phyloP scores from a whole-genome alignment of 306 rosid species.

The Senna tora region DNA sequence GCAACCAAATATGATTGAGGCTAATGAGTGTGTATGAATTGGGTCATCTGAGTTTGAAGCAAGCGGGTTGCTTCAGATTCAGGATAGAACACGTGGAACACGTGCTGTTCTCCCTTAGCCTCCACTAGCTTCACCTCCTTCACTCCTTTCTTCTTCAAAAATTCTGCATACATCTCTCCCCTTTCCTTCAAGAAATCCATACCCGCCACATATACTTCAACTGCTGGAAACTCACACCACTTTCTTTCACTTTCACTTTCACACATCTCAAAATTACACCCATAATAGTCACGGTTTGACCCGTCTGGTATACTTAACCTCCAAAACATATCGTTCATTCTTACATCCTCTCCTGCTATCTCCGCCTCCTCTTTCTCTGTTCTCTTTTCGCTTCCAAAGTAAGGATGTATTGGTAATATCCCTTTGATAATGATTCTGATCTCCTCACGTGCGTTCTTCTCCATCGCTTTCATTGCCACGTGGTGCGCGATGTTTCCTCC shows the following conservation, averaged over 20 bases:
- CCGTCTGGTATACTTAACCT: constrained; percentile 67
- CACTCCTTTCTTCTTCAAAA: constrained; percentile 56
- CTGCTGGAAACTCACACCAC: constrained; percentile 62
- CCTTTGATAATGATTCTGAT: constrained; percentile 63
- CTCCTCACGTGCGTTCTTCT: constrained; percentile 10
- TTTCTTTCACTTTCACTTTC: constrained; percentile 34
- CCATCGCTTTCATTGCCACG: constrained; percentile 56
- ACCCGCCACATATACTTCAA: constrained; percentile 77
- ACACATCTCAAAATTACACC: constrained; percentile 62
- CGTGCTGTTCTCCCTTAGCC: constrained; percentile 55
- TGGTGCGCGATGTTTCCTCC: constrained; percentile 84
- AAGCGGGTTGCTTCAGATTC: constrained; percentile 61
- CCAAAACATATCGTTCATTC: constrained; percentile 60
- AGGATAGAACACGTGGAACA: constrained; percentile 61
- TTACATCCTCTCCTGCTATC: constrained; percentile 36
- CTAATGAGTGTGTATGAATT: constrained; percentile 52
- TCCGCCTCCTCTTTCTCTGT: constrained; percentile 55
- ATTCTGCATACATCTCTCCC: constrained; percentile 73
- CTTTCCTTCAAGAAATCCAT: constrained; percentile 77
- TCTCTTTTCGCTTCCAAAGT: constrained; percentile 80
- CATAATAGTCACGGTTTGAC: constrained; percentile 54
- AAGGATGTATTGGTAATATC: constrained; percentile 70
- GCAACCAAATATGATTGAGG: no score
- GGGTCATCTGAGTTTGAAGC: constrained; percentile 67
- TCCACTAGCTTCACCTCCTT: constrained; percentile 64